Evolutionary conservation across 306 rosid genomes (phyloP).

Genomic region (Erythrophleum fordii): DNA sequence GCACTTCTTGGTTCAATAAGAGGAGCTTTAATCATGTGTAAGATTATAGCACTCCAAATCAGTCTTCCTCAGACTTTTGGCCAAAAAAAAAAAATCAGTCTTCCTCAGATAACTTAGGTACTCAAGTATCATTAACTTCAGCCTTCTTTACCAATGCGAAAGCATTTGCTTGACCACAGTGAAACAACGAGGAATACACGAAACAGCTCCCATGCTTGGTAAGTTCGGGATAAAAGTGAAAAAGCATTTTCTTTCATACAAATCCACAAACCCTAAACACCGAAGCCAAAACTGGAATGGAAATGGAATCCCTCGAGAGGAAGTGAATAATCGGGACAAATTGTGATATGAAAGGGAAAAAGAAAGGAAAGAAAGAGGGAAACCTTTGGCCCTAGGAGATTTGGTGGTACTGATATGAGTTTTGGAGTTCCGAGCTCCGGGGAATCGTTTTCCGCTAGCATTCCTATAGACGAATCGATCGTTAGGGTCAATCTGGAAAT

Average conservation of each 20-base stretch:
- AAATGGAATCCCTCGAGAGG: background rate
- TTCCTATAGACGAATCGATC: slow-evolving; percentile 14
- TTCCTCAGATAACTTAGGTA: background rate
- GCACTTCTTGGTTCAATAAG: background rate
- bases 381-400: slow-evolving; percentile 33
- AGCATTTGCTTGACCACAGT: background rate
- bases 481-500: slow-evolving; percentile 20
- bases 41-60: background rate
- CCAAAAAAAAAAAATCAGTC: background rate
- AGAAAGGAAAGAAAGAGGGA: background rate
- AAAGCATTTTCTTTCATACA: background rate
- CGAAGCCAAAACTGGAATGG: background rate
- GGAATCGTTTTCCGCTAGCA: slow-evolving; percentile 15
- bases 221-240: background rate
- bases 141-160: background rate
- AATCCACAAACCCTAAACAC: background rate
- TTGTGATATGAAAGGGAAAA: background rate
- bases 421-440: slow-evolving; percentile 30
- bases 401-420: slow-evolving; percentile 17
- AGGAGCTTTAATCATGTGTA: background rate
- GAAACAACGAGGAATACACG: background rate
- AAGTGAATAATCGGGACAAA: background rate
- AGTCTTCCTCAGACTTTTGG: background rate
- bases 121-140: background rate
- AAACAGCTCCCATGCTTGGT: background rate